Base-by-base conservation (phyloP, 2,329 filamentous ascomycete species). In the Aspergillus tanneri region DNA sequence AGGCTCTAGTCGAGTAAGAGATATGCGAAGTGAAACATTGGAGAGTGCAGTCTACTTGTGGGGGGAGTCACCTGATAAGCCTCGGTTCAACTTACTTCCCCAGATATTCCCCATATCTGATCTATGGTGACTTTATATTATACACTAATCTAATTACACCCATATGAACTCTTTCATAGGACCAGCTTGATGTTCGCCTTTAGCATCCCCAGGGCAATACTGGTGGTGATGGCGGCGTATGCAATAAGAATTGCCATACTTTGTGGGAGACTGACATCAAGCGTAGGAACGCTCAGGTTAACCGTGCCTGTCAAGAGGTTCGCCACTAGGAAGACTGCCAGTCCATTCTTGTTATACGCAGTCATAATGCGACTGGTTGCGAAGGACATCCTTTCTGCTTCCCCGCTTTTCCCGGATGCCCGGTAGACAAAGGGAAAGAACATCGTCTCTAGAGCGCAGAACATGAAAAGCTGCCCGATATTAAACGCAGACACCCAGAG, bases 401-500 rank as follows among this genome's bases (percentile, higher is more conserved):
- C 89, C 0, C 78, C 72, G 57, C 74, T 66, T 45, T 69, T 73
- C 48, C 69, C 71, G 1, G 70, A 70, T 2, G 82, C 79, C 53
- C 78, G 82, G 68, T 90, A 82, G 5, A 86, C 79, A 2, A 77
- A 74, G 0, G 89, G 88, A 68, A 96, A 95, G 68, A 91, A 84
- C 2, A 88, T 21, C 3, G 81, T 84, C 67, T 99, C 92, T 19
- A 93, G 79, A 11, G 85, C 66, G 61, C 85, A 90, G 68, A 92
- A 96, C 1, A 86, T 77, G 6, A 88, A 75, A 8, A 99, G 76
- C 66, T 96, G 90, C n/a, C 80, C 77, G 52, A 82, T 85, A 73
- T 97, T 99, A 76, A 93, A 96, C 2, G 89, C 86, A n/a, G 85
- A 80, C 6, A 95, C 86, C 90, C 92, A 97, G 36, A 96, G 76